Conservation (phyloP, 306 rosid species). For the Fragaria vesca region DNA sequence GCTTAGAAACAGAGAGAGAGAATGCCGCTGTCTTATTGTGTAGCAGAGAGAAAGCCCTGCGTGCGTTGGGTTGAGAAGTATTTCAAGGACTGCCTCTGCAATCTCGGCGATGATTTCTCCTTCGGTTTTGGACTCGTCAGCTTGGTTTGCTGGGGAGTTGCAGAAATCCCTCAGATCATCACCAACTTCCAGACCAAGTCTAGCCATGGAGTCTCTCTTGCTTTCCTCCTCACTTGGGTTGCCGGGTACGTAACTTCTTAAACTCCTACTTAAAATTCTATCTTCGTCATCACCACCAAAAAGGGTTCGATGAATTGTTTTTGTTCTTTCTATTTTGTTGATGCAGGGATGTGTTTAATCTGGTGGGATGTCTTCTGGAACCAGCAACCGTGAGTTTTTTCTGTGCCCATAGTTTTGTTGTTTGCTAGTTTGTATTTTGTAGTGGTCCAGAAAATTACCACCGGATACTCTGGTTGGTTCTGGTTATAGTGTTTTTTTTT, state of each 20-base stretch:
- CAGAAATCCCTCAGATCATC: conserved; percentile 89
- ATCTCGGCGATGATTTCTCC: conserved; percentile 60
- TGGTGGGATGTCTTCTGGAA: conserved; percentile 82
- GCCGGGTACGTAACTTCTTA: conserved; percentile 54
- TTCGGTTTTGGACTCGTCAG: conserved; percentile 66
- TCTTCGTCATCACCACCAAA: not conserved
- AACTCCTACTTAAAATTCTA: not conserved
- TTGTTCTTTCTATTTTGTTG: not conserved
- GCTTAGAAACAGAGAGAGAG: not conserved
- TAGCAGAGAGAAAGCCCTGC: conserved; percentile 59
- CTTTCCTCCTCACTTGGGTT: conserved; percentile 91
- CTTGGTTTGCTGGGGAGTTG: conserved; percentile 75
- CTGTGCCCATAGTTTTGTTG: not conserved
- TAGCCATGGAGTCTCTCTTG: conserved; percentile 83
- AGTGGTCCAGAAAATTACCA: conserved; percentile 35
- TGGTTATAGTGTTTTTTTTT: not conserved
- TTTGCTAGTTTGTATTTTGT: not conserved
- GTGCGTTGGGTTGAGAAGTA: conserved; percentile 63
- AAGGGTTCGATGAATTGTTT: not conserved
- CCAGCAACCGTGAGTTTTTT: conserved; percentile 77
- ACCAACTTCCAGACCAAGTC: conserved; percentile 83
- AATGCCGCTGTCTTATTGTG: conserved; percentile 62
- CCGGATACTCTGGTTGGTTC: conserved; percentile 21
- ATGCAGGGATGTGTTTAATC: conserved; percentile 74
- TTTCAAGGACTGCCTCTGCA: conserved; percentile 84